Evolutionary conservation across 352 stramenopile species (phyloP).

Genomic region (Phytophthora ramorum): DNA sequence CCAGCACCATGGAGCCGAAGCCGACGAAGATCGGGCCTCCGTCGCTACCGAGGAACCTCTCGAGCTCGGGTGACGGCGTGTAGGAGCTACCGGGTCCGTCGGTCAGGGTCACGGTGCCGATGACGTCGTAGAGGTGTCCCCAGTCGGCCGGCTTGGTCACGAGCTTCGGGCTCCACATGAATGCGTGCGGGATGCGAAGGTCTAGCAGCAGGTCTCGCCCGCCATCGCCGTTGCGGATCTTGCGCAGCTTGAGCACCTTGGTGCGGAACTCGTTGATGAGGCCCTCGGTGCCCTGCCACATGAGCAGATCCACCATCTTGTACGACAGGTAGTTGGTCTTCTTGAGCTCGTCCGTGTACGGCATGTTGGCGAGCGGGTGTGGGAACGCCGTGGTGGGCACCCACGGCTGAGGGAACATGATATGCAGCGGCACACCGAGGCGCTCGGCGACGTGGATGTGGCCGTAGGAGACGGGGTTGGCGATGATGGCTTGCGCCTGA

Average conservation of each 20-base stretch:
- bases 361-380: conserved; percentile 24
- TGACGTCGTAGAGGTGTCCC: conserved; percentile 25
- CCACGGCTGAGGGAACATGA: conserved; percentile 65
- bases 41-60: conserved; percentile 16
- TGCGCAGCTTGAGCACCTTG: conserved; percentile 21
- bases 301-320: conserved; percentile 30
- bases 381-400: conserved; percentile 30
- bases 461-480: conserved; percentile 91
- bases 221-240: conserved; percentile 24
- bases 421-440: conserved; percentile 90
- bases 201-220: conserved; percentile 19
- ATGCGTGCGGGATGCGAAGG: conserved; percentile 21
- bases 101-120: conserved; percentile 21
- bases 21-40: conserved; percentile 27
- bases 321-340: conserved; percentile 28
- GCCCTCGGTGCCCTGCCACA: conserved; percentile 24
- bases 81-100: conserved; percentile 11
- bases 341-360: conserved; percentile 23
- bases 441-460: conserved; percentile 93
- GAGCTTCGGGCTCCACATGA: conserved; percentile 30
- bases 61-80: conserved; percentile 15
- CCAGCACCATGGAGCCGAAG: conserved; percentile 31
- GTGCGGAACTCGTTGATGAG: conserved; percentile 33
- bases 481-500: conserved; percentile 91
- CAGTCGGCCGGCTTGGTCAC: conserved; percentile 24